A percentile compares a stretch with the other conserved stretches of the same genome.
Evolutionary conservation across 2,329 filamentous ascomycete genomes (phyloP).

Genomic region (Penicillium sp.): DNA sequence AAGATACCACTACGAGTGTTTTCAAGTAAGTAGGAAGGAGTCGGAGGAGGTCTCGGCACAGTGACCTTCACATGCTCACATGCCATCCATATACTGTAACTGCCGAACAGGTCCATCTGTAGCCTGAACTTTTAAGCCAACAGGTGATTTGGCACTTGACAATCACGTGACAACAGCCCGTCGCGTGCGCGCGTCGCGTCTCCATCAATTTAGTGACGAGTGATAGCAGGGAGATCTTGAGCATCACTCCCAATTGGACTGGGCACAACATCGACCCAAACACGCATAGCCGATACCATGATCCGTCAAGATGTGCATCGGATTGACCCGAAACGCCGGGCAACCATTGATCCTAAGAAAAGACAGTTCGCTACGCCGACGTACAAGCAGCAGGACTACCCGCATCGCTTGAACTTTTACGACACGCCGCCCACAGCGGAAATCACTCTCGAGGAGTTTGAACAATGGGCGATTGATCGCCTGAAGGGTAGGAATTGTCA

Average conservation of each 20-base stretch:
- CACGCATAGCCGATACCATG: constrained; percentile 35
- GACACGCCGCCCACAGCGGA: constrained; percentile 83
- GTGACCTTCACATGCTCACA: constrained; percentile 2
- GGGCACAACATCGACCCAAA: not conserved
- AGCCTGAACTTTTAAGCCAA: constrained; percentile 10
- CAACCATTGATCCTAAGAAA: constrained; percentile 76
- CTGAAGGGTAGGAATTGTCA: constrained; percentile 65
- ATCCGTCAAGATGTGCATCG: constrained; percentile 49
- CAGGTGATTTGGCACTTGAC: not conserved
- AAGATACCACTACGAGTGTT: not conserved
- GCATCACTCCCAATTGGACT: constrained; percentile 8
- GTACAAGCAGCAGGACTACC: constrained; percentile 79
- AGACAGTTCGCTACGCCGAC: constrained; percentile 79
- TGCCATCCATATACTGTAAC: not conserved
- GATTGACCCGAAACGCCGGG: constrained; percentile 71
- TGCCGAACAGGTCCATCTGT: not conserved
- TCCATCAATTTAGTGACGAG: constrained; percentile 21
- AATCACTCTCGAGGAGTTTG: constrained; percentile 94
- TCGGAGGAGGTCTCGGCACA: constrained; percentile 6
- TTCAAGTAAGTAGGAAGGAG: not conserved
- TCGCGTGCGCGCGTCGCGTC: constrained; percentile 31
- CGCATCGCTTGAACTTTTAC: constrained; percentile 91
- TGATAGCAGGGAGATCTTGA: constrained; percentile 16
- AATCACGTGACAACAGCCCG: constrained; percentile 17
- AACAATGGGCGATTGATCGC: constrained; percentile 96